These are phyloP conservation scores for Fistulinella prunicolor DNA, from an alignment of 768 basidiomycete genomes.

Conservation along the genomic window DNA sequence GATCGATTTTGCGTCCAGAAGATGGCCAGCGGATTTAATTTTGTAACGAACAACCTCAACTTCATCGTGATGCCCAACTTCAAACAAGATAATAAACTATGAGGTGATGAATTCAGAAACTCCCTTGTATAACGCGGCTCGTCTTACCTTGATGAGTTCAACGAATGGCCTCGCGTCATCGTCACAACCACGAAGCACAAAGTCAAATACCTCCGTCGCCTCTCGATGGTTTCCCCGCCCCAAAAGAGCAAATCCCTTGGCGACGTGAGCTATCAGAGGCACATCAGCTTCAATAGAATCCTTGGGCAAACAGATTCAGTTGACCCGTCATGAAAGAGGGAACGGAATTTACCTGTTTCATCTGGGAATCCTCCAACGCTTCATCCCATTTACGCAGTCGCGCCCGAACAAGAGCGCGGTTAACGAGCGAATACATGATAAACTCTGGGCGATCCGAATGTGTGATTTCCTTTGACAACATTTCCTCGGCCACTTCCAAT, in stretches of 20 bases:
- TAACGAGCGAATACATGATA: no score
- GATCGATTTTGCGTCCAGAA: background rate
- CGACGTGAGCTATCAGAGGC: background rate
- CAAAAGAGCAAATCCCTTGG: background rate
- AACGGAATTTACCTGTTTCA: no score
- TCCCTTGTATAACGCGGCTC: background rate
- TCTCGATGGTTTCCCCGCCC: background rate
- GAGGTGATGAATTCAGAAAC: background rate
- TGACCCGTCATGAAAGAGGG: no score
- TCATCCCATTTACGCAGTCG: no score
- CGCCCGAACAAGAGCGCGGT: no score
- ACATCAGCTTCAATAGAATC: background rate
- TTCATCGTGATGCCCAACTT: background rate
- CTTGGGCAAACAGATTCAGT: no score
- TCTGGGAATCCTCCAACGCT: no score
- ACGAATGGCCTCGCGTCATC: background rate
- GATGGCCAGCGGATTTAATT: background rate
- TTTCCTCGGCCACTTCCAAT: background rate
- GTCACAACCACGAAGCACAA: background rate
- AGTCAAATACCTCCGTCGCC: slow-evolving; percentile 1
- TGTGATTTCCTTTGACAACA: slow-evolving; percentile 5
- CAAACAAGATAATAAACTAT: slow-evolving; percentile 1
- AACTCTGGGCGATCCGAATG: no score
- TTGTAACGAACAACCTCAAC: background rate
- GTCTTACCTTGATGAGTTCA: slow-evolving; percentile 3